Conservation (phyloP, 2,329 filamentous ascomycete species). For the Ampelomyces quisqualis region DNA sequence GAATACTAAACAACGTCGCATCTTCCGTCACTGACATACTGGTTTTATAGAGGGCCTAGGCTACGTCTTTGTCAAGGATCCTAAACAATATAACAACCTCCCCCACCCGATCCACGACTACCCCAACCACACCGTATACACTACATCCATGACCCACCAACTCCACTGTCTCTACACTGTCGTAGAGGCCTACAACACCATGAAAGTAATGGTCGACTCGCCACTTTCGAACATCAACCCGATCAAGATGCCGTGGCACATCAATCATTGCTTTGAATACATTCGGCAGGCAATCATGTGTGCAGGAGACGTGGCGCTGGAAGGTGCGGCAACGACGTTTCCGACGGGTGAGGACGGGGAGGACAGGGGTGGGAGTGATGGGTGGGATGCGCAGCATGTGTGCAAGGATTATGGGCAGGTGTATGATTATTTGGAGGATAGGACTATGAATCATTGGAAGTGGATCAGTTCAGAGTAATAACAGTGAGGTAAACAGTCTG, state of each 20-base stretch:
- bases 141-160: slow-evolving; percentile 38
- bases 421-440: slow-evolving; percentile 31
- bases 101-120: slow-evolving; percentile 38
- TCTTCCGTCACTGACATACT: not conserved
- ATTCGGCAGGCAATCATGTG: slow-evolving; percentile 40
- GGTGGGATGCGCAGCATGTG: slow-evolving; percentile 38
- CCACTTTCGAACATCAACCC: slow-evolving; percentile 10
- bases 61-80: slow-evolving; percentile 32
- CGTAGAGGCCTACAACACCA: slow-evolving; percentile 35
- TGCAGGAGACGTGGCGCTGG: slow-evolving; percentile 36
- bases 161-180: slow-evolving; percentile 40
- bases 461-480: slow-evolving; percentile 29
- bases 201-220: slow-evolving; percentile 17
- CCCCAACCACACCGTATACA: slow-evolving; percentile 31
- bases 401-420: slow-evolving; percentile 38
- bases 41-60: slow-evolving; percentile 30
- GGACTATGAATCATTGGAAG: slow-evolving; percentile 31
- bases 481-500: not conserved
- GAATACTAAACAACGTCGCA: not conserved
- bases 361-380: slow-evolving; percentile 37
- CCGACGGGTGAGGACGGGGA: slow-evolving; percentile 25
- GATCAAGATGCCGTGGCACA: slow-evolving; percentile 38
- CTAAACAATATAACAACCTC: slow-evolving; percentile 27
- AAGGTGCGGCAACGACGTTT: slow-evolving; percentile 38
- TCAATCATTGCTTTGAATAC: slow-evolving; percentile 41